Evolutionary conservation across 2,329 filamentous ascomycete species (phyloP).

Genomic region (Stylonectria norvegica): DNA sequence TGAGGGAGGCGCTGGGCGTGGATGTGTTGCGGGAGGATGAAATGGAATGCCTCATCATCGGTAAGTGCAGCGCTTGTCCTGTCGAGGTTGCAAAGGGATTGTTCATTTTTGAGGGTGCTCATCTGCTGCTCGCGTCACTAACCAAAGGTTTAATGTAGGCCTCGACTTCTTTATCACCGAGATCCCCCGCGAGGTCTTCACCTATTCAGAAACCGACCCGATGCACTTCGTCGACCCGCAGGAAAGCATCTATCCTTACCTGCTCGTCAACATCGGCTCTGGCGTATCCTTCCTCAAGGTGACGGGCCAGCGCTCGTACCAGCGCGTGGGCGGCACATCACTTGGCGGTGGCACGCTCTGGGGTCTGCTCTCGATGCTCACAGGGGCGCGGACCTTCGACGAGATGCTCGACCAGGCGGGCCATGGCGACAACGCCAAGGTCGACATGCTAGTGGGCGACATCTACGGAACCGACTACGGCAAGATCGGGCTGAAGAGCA

Average conservation of each 20-base stretch:
- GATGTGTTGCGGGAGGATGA: slow-evolving; percentile 92
- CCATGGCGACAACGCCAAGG: slow-evolving; percentile 83
- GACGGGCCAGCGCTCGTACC: slow-evolving; percentile 77
- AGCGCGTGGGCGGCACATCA: slow-evolving; percentile 91
- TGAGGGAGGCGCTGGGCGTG: slow-evolving; percentile 77
- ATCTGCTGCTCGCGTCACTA: slow-evolving; percentile 3
- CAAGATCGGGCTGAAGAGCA: slow-evolving; percentile 94
- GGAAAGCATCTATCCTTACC: slow-evolving; percentile 88
- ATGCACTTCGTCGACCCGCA: slow-evolving; percentile 82
- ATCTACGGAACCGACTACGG: slow-evolving; percentile 96
- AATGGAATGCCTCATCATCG: slow-evolving; percentile 97
- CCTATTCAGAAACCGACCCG: slow-evolving; percentile 84
- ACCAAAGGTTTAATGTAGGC: slow-evolving; percentile 47
- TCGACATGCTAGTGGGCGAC: slow-evolving; percentile 96
- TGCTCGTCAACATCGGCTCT: slow-evolving; percentile 96
- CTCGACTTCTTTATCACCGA: slow-evolving; percentile 99
- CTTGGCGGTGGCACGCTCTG: slow-evolving; percentile 96
- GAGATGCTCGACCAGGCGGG: slow-evolving; percentile 95
- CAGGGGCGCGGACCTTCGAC: slow-evolving; percentile 92
- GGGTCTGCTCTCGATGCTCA: slow-evolving; percentile 88
- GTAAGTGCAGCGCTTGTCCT: slow-evolving; percentile 52
- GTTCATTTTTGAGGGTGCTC: not conserved
- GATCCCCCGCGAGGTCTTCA: slow-evolving; percentile 95
- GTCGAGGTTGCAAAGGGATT: not conserved
- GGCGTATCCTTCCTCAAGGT: slow-evolving; percentile 98